Evolutionary conservation across 306 rosid species (phyloP).

Genomic region (Vigna hirtella): DNA sequence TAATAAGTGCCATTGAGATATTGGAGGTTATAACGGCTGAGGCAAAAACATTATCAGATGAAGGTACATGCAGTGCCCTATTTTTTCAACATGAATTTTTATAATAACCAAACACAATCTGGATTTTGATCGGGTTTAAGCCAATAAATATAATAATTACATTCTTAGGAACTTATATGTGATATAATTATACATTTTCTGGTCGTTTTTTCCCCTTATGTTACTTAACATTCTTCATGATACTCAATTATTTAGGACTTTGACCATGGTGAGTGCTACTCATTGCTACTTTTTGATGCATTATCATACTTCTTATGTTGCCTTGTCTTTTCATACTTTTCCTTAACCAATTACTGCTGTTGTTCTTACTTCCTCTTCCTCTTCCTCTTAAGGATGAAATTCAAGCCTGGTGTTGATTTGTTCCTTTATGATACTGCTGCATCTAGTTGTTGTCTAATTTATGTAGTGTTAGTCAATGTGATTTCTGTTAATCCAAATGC

Average conservation of each 20-base stretch:
- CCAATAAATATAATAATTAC: constrained; percentile 4
- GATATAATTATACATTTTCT: constrained; percentile 35
- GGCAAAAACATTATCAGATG: constrained; percentile 73
- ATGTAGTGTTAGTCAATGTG: not conserved
- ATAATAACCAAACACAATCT: not conserved
- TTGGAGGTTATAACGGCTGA: constrained; percentile 78
- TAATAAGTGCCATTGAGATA: constrained; percentile 87
- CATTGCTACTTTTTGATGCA: constrained; percentile 37
- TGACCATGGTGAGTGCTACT: constrained; percentile 32
- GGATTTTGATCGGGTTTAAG: constrained; percentile 25
- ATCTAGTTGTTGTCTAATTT: constrained; percentile 32
- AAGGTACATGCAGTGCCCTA: constrained; percentile 62
- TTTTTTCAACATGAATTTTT: constrained; percentile 18
- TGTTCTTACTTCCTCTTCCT: constrained; percentile 25
- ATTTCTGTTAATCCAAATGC: constrained; percentile 32
- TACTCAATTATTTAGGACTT: constrained; percentile 32
- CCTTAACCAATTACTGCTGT: constrained; percentile 22
- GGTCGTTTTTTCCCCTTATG: not conserved
- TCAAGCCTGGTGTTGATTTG: constrained; percentile 22
- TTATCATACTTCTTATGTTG: constrained; percentile 36
- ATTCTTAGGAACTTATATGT: constrained; percentile 22
- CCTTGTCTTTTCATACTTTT: constrained; percentile 17
- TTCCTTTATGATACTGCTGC: constrained; percentile 21
- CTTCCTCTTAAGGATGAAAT: not conserved
- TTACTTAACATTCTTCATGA: constrained; percentile 18